Conservation (phyloP, 495 filamentous ascomycete species). For the Darksidea phi region DNA sequence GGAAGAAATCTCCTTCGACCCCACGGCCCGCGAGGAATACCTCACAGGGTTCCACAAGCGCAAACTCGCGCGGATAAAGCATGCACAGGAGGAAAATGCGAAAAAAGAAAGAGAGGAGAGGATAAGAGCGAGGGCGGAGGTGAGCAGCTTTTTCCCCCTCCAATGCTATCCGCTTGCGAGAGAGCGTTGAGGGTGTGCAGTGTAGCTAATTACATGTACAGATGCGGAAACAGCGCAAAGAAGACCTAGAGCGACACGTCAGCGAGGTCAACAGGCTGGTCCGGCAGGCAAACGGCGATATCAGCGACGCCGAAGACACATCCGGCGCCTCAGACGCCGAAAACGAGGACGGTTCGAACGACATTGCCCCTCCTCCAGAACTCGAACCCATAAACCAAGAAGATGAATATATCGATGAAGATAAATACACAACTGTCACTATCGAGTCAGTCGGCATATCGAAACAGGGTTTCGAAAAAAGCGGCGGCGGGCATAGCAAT, state of each 20-base stretch:
- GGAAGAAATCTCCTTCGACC: slow-evolving; percentile 83
- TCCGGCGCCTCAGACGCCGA: slow-evolving; percentile 37
- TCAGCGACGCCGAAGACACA: slow-evolving; percentile 45
- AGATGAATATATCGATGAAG: slow-evolving; percentile 95
- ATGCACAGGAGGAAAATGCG: slow-evolving; percentile 74
- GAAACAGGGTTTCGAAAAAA: slow-evolving; percentile 63
- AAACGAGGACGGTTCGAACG: slow-evolving; percentile 60
- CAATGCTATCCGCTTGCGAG: no score
- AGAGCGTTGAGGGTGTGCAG: no score
- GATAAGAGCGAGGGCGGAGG: slow-evolving; percentile 69
- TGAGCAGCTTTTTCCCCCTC: slow-evolving; percentile 41
- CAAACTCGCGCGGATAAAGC: slow-evolving; percentile 76
- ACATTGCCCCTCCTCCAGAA: slow-evolving; percentile 50
- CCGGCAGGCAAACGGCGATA: slow-evolving; percentile 49
- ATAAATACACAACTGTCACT: slow-evolving; percentile 89
- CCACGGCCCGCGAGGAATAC: slow-evolving; percentile 72
- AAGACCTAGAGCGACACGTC: slow-evolving; percentile 76
- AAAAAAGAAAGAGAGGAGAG: slow-evolving; percentile 72
- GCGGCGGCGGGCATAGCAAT: slow-evolving; percentile 49
- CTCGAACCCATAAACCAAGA: slow-evolving; percentile 62
- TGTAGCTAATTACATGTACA: slow-evolving; percentile 44
- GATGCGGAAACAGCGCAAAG: slow-evolving; percentile 76
- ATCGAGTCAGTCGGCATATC: slow-evolving; percentile 86
- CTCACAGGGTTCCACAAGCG: slow-evolving; percentile 96
- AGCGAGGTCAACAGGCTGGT: slow-evolving; percentile 66